phyloP scores from a whole-genome alignment of 208 protist genomes.

The Trypanosoma rangeli region DNA sequence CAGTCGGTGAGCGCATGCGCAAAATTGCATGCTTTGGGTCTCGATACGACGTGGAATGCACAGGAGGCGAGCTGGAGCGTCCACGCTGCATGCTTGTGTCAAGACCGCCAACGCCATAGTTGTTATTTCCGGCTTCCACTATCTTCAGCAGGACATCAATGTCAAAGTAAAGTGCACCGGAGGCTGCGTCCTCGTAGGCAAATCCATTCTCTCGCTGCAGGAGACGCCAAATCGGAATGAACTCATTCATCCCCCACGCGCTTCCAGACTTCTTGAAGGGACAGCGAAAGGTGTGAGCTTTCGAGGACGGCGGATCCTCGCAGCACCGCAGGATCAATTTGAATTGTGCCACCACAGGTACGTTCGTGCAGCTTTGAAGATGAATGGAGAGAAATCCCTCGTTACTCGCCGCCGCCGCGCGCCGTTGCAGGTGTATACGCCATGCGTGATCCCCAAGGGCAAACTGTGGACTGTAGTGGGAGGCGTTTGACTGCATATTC shows the following conservation, averaged over 20 bases:
- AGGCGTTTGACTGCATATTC: conserved; percentile 58
- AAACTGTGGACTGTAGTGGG: conserved; percentile 82
- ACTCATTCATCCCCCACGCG: conserved; percentile 89
- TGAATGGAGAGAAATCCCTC: conserved; percentile 77
- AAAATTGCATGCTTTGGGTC: background rate
- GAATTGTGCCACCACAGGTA: conserved; percentile 60
- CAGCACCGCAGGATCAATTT: conserved; percentile 69
- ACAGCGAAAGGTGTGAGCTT: conserved; percentile 84
- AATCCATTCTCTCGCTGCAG: conserved; percentile 59
- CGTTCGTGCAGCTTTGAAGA: conserved; percentile 74
- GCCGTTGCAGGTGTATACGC: conserved; percentile 86
- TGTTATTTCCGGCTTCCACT: conserved; percentile 23
- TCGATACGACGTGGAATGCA: background rate
- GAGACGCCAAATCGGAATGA: conserved; percentile 61
- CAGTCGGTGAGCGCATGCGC: background rate
- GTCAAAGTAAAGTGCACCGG: conserved; percentile 61
- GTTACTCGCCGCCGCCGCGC: conserved; percentile 23
- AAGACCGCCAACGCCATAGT: conserved; percentile 12
- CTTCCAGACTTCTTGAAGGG: conserved; percentile 78
- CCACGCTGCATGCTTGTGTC: background rate
- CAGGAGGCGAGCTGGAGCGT: background rate
- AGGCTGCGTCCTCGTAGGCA: conserved; percentile 67
- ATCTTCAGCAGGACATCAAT: conserved; percentile 79
- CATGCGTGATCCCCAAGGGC: conserved; percentile 69
- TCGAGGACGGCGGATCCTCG: conserved; percentile 57